Evolutionary conservation across 1,284 basidiomycete genomes (phyloP).

Genomic region (Termitomyces sp.): DNA sequence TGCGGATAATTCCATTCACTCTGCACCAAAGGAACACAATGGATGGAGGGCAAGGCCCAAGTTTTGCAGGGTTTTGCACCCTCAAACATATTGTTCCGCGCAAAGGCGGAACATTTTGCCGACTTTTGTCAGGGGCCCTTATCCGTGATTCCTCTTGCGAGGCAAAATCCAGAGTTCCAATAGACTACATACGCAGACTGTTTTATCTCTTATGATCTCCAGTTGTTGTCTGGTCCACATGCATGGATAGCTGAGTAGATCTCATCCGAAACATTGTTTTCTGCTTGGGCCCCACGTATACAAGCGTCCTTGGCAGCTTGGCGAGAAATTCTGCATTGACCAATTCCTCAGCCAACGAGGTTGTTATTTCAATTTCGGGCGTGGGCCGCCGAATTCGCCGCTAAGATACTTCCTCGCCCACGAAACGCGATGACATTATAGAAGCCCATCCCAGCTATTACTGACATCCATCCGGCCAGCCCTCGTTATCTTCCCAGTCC

Average conservation of each 20-base stretch:
- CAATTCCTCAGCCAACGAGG: neutral
- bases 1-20: neutral
- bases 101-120: neutral
- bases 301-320: slow-evolving; percentile 1
- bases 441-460: neutral
- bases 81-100: neutral
- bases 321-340: neutral
- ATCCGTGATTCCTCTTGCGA: neutral
- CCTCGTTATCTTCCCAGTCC: neutral
- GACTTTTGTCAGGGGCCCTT: neutral
- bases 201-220: neutral
- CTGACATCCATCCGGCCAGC: neutral
- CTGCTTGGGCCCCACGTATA: neutral
- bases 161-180: neutral
- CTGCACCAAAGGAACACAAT: neutral
- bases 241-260: neutral
- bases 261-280: neutral
- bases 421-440: neutral
- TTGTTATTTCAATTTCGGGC: neutral
- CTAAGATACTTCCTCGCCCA: no score
- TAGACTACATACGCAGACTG: neutral
- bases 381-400: neutral
- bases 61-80: neutral
- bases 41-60: neutral
- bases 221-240: neutral